Base-by-base conservation (phyloP, 2,329 filamentous ascomycete genomes). In the Exophiala calicioides region DNA sequence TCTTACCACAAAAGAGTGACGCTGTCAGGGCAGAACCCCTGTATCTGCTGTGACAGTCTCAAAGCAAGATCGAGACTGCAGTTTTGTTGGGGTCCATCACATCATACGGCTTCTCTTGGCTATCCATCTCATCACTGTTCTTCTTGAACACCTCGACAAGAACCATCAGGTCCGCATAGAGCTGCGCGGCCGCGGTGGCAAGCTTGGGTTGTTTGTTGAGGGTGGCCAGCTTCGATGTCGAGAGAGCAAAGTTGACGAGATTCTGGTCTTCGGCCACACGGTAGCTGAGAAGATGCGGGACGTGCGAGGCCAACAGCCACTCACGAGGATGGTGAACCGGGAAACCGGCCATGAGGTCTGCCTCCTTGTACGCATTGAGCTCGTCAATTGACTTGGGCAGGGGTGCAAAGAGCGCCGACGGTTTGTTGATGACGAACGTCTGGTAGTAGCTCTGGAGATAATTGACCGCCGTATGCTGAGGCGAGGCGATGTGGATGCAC, bases 401-500 rank as follows among this genome's bases (percentile, higher is more conserved):
- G 10, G 51, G 39, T 15, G 42, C 32, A 35, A 20, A 46, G 15
- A 59, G 34, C 19, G 50, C 30, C 16, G 33, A 38, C 8, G 47
- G 53, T 5, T 74, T 75, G 39, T 70, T 68, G 32, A 67, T 53
- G 4, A 77, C 72, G 53, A 76, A 77, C 13, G 65, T 45, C 50
- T 73, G 67, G 61, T 77, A 77, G 59, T 73, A 77, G 50, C 71
- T 68, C 51, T 77, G 75, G 0, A 77, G 63, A 55, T 78, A 78
- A 59, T 78, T 77, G 52, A 77, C 68, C 4, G 74, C 68, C 3
- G 67, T 76, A 59, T 78, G 74, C 51, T 73, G 72, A 0, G 75
- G 72, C 2, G 72, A 65, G 4, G 75, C 75, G 36, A 75, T 71
- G 59, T 77, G 74, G 48, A 77, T 76, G 60, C 71, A 74, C 74